Conservation (phyloP, 495 filamentous ascomycete genomes). For the Aspergillus wentii region DNA sequence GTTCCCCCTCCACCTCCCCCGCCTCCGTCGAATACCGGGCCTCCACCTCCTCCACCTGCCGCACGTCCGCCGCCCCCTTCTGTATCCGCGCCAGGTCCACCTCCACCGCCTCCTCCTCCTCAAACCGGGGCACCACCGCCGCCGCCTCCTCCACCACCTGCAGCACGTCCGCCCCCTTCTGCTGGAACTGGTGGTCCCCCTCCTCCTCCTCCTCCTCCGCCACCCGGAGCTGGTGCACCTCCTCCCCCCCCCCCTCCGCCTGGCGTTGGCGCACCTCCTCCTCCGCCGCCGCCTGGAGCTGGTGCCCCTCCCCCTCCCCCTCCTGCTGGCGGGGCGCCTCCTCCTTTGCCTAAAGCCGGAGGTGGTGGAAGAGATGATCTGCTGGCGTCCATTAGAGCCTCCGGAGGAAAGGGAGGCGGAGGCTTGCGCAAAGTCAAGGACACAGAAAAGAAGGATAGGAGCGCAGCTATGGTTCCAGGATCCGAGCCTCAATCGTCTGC, state of each 20-base stretch:
- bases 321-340: constrained; percentile 59
- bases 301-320: constrained; percentile 64
- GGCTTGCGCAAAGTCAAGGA: constrained; percentile 78
- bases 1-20: constrained; percentile 21
- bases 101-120: constrained; percentile 30
- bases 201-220: constrained; percentile 47
- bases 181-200: constrained; percentile 8
- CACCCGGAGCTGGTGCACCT: constrained; percentile 13
- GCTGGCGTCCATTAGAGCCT: constrained; percentile 75
- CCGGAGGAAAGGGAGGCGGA: constrained; percentile 63
- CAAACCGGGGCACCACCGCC: constrained; percentile 16
- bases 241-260: constrained; percentile 49
- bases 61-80: constrained; percentile 37
- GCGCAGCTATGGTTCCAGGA: constrained; percentile 63
- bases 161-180: constrained; percentile 7
- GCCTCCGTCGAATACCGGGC: constrained; percentile 9
- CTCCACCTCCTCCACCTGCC: constrained; percentile 24
- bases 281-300: constrained; percentile 37
- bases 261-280: constrained; percentile 31
- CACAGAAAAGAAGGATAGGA: constrained; percentile 73
- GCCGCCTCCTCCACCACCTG: constrained; percentile 43
- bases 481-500: constrained; percentile 48
- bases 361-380: constrained; percentile 57
- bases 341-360: constrained; percentile 48
- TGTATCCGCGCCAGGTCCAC: constrained; percentile 6